Evolutionary conservation across 768 basidiomycete genomes (phyloP), one percentile per base, ranked within the genome.

Genomic region (Exidia glandulosa): DNA sequence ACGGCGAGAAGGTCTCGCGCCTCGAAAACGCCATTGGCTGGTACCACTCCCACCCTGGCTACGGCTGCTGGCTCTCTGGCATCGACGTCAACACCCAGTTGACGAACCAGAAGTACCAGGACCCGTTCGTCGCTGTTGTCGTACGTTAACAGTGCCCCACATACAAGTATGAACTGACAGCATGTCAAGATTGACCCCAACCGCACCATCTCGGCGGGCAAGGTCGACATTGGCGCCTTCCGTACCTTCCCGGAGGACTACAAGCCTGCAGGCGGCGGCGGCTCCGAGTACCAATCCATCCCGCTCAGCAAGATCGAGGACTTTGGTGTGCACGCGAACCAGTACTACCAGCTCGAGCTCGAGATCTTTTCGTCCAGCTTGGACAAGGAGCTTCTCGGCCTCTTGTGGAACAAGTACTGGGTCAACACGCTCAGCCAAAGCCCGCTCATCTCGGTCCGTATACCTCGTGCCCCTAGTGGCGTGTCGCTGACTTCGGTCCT

Each of bases 401-500:
- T 94, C 68, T 73, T 99, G 58, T 98, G 95, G 95, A 98, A 99
- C 74, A 98, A 97, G 73, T 99, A 99, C 67, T 99, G 96, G 96
- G 92, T 96, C 29, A 94, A 94, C 66, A 99, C 96, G 2, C 77
- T 99, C 37, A 92, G 90, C 66, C 90, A 92, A 68, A 95, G 91
- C 68, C 88, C 94, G 3, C 72, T 98, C 55, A 88, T 97, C 57
- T 93, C 93, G 25, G 95, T 97, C 60, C 32, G 85, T 71, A 32
- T 14, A 16, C n/a, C 32, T 32, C 10, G 23, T 13, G 6, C 4
- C 14, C 16, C 32, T 36, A 25, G 31, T 36, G 30, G 37, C 19
- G 13, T 54, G 13, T 25, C 19, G 3, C 34, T 48, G 48, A 14
- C 34, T 52, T 32, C 34, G 13, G 36, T 55, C 19, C 25, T 36